Conservation (phyloP, 2,329 filamentous ascomycete species). For the Mollisia scopiformis region DNA sequence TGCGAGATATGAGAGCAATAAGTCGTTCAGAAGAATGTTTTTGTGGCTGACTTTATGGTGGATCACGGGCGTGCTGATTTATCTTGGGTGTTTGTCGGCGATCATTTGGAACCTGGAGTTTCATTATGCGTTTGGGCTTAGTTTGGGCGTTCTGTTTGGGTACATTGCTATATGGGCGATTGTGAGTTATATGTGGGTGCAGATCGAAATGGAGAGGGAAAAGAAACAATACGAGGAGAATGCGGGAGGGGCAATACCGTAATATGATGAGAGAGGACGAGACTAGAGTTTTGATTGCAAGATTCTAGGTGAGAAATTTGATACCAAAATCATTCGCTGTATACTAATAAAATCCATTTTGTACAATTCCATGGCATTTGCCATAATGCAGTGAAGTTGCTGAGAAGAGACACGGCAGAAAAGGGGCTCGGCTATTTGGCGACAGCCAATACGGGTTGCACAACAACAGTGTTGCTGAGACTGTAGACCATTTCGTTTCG, state of each 20-base stretch:
- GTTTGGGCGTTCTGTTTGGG: slow-evolving; percentile 23
- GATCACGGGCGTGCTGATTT: slow-evolving; percentile 22
- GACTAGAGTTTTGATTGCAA: too few species aligned
- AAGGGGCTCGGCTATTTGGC: too few species aligned
- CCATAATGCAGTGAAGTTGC: too few species aligned
- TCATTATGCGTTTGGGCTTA: slow-evolving; percentile 27
- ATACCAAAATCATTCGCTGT: too few species aligned
- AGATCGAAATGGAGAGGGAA: slow-evolving; percentile 21
- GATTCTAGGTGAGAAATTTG: too few species aligned
- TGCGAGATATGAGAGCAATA: slow-evolving; percentile 24
- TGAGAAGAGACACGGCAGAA: too few species aligned
- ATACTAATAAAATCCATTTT: too few species aligned
- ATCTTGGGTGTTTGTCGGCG: slow-evolving; percentile 25
- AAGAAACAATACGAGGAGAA: slow-evolving; percentile 10
- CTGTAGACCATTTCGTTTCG: too few species aligned
- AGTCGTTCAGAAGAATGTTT: slow-evolving; percentile 24
- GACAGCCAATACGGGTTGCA: too few species aligned
- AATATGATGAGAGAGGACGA: too few species aligned
- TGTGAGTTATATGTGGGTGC: slow-evolving; percentile 18
- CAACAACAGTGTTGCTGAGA: too few species aligned
- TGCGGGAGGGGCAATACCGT: neutral
- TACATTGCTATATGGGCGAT: slow-evolving; percentile 27
- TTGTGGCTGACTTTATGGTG: slow-evolving; percentile 25
- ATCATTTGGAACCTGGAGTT: slow-evolving; percentile 29
- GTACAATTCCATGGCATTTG: too few species aligned